These are phyloP conservation scores for Lachancea sp. DNA, from an alignment of 805 yeast species.

Conservation along the genomic window DNA sequence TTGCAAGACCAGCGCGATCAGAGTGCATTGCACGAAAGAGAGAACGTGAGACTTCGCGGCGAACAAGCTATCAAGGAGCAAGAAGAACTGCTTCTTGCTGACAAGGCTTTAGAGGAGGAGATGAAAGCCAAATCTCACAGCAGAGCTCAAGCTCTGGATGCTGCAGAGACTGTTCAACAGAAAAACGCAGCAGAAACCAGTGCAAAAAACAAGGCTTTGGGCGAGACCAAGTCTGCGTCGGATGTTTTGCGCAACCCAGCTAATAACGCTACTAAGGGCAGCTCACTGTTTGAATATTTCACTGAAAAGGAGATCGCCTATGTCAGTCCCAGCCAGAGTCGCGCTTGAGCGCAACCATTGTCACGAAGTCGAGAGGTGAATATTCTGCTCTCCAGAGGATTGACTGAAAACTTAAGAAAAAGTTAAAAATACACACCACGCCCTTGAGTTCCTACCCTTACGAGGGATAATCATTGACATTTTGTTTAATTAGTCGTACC, in stretches of 20 bases:
- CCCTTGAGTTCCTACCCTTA: too few relatives aligned
- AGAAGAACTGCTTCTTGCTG: constrained; percentile 9
- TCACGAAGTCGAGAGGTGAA: neutral
- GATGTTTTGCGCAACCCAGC: neutral
- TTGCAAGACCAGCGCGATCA: constrained; percentile 13
- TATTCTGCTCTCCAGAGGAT: neutral
- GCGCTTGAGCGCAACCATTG: neutral
- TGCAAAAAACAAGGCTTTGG: neutral
- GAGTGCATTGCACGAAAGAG: constrained; percentile 11
- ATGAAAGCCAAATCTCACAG: constrained; percentile 8
- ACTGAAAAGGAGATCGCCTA: constrained; percentile 21
- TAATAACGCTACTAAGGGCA: constrained; percentile 7
- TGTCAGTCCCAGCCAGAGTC: constrained; percentile 2
- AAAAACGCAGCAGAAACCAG: neutral
- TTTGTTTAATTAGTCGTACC: neutral
- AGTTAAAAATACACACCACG: neutral
- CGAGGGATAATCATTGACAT: neutral
- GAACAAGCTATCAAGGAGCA: constrained; percentile 13
- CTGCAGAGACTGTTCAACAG: constrained; percentile 9
- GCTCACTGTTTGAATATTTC: constrained; percentile 21
- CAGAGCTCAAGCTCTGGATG: constrained; percentile 13
- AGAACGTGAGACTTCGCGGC: constrained; percentile 11
- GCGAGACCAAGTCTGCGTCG: neutral
- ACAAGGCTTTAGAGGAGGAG: constrained; percentile 9
- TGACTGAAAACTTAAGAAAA: neutral